These are phyloP conservation scores for Xanthoconium separans DNA, from an alignment of 1,284 basidiomycete genomes.

Conservation along the genomic window DNA sequence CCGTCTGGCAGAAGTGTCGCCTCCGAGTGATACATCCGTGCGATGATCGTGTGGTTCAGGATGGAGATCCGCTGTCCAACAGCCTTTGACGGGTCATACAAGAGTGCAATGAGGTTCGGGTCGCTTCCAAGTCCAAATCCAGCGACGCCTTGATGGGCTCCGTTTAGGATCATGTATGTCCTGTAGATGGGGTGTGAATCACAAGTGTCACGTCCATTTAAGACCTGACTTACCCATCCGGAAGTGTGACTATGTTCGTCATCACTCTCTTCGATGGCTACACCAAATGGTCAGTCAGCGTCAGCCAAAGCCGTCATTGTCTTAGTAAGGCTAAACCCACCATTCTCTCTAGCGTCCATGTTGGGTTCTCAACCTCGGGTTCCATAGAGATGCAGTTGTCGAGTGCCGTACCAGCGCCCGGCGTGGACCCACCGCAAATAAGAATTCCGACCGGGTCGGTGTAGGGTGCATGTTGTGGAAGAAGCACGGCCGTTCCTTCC, in stretches of 20 bases:
- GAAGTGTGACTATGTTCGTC: slow-evolving; percentile 69
- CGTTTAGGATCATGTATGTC: slow-evolving; percentile 72
- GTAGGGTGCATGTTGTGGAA: slow-evolving; percentile 71
- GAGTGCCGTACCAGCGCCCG: slow-evolving; percentile 50
- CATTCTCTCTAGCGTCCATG: slow-evolving; percentile 74
- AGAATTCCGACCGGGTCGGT: slow-evolving; percentile 67
- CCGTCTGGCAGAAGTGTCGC: slow-evolving; percentile 67
- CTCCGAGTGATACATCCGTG: slow-evolving; percentile 82
- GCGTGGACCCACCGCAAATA: slow-evolving; percentile 75
- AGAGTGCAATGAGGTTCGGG: slow-evolving; percentile 62
- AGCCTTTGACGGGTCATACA: slow-evolving; percentile 67
- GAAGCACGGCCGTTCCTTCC: slow-evolving; percentile 65
- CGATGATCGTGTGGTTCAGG: slow-evolving; percentile 68
- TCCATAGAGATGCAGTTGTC: slow-evolving; percentile 70
- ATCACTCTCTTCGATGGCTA: slow-evolving; percentile 76
- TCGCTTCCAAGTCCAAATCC: slow-evolving; percentile 68
- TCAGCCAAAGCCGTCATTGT: background rate
- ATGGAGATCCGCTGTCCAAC: slow-evolving; percentile 64
- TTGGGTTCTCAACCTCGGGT: slow-evolving; percentile 57
- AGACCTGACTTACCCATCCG: slow-evolving; percentile 38
- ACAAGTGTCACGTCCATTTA: background rate
- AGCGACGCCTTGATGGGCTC: slow-evolving; percentile 61
- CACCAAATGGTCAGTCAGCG: background rate
- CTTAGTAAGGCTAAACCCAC: slow-evolving; percentile 36
- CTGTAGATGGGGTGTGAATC: slow-evolving; percentile 38